Conservation (phyloP, 2,329 filamentous ascomycete species). For the Sporothrix curviconia region DNA sequence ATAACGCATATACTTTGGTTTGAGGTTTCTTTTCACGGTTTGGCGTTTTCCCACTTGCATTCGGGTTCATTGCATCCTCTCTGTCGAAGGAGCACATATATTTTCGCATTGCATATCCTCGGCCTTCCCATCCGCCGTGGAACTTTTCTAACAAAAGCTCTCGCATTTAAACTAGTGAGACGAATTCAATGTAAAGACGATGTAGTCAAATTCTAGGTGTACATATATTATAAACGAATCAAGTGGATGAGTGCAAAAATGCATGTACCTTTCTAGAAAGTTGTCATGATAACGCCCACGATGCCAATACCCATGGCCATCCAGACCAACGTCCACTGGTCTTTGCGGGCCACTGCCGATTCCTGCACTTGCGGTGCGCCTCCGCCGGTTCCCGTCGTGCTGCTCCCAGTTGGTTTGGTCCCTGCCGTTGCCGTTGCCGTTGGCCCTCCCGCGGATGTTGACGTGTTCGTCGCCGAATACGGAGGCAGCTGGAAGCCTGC, state of each 20-base stretch:
- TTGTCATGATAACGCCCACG: slow-evolving; percentile 24
- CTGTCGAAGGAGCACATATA: not conserved
- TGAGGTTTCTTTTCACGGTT: not conserved
- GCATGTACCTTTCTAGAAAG: too few species aligned
- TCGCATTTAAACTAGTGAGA: too few species aligned
- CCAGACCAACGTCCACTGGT: slow-evolving; percentile 23
- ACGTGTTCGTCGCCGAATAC: too few species aligned
- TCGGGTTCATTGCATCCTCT: not conserved
- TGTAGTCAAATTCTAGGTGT: too few species aligned
- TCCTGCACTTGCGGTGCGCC: slow-evolving; percentile 8
- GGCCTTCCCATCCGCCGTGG: too few species aligned
- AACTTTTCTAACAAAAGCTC: too few species aligned
- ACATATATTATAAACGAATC: too few species aligned
- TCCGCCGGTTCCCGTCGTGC: too few species aligned
- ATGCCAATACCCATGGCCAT: slow-evolving; percentile 23
- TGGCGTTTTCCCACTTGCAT: not conserved
- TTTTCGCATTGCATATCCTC: not conserved
- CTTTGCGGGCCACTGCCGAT: slow-evolving; percentile 19
- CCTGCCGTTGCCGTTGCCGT: not conserved
- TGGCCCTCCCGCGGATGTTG: too few species aligned
- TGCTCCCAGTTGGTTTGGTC: not conserved
- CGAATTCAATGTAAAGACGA: too few species aligned
- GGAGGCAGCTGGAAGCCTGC: slow-evolving; percentile 27
- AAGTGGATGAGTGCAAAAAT: too few species aligned
- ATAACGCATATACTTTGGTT: not conserved